These are phyloP conservation scores for Massarina eburnea DNA, from an alignment of 2,329 filamentous ascomycete species.

Conservation along the genomic window DNA sequence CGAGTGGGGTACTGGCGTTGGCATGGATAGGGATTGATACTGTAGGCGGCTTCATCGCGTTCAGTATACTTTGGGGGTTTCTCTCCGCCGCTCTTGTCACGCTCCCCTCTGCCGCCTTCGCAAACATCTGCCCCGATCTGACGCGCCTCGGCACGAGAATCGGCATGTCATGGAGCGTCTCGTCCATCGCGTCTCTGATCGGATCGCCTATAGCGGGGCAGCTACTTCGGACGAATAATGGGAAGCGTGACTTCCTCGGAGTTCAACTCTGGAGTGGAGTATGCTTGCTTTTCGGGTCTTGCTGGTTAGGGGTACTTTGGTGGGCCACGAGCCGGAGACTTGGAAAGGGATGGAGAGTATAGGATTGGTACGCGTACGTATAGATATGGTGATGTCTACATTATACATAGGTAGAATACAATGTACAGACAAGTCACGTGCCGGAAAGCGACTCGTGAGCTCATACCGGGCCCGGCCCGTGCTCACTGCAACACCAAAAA, in stretches of 20 bases:
- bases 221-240: constrained; percentile 28
- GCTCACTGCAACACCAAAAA: background rate
- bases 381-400: too few species aligned
- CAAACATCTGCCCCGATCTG: constrained; percentile 40
- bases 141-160: constrained; percentile 38
- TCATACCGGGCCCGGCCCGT: background rate
- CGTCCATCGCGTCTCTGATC: constrained; percentile 38
- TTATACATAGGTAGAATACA: too few species aligned
- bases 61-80: constrained; percentile 42
- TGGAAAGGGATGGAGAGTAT: constrained; percentile 37
- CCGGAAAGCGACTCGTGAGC: too few species aligned
- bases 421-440: too few species aligned
- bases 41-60: constrained; percentile 32
- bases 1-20: constrained; percentile 31
- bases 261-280: constrained; percentile 39
- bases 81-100: constrained; percentile 42
- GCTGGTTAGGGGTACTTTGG: constrained; percentile 31
- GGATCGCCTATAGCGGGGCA: constrained; percentile 41
- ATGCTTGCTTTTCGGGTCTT: constrained; percentile 35
- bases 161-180: constrained; percentile 42
- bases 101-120: constrained; percentile 39
- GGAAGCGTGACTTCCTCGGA: constrained; percentile 30
- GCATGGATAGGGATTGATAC: constrained; percentile 37
- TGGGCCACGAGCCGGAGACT: constrained; percentile 21
- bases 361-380: too few species aligned